These are phyloP conservation scores for Fraxinus anomala DNA, from an alignment of 257 asterid species.

Conservation along the genomic window DNA sequence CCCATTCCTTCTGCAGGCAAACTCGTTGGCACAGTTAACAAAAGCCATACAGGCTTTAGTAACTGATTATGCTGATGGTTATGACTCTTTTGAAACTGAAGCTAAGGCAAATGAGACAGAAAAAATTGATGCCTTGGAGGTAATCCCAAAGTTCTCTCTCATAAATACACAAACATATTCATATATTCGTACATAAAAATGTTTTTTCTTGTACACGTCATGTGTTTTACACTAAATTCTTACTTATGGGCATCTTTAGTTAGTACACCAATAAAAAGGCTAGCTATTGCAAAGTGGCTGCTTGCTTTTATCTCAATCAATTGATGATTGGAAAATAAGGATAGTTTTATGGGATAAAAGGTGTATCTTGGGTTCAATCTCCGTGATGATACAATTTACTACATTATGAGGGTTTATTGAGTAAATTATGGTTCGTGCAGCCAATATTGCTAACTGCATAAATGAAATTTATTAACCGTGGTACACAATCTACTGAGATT, in stretches of 20 bases:
- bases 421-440: not conserved
- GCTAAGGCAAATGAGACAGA: slow-evolving; percentile 68
- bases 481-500: slow-evolving; percentile 3
- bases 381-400: not conserved
- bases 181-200: not conserved
- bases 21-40: slow-evolving; percentile 62
- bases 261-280: not conserved
- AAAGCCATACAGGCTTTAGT: slow-evolving; percentile 65
- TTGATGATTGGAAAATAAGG: slow-evolving; percentile 7
- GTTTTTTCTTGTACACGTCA: slow-evolving; percentile 9
- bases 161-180: not conserved
- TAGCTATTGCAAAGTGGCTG: slow-evolving; percentile 16
- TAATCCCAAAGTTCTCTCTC: slow-evolving; percentile 29
- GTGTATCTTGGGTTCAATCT: not conserved
- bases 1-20: slow-evolving; percentile 52
- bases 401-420: not conserved
- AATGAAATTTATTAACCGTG: not conserved
- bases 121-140: slow-evolving; percentile 95
- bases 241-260: slow-evolving; percentile 9
- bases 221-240: slow-evolving; percentile 8
- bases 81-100: slow-evolving; percentile 60
- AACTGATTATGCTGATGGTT: slow-evolving; percentile 62
- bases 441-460: not conserved
- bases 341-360: slow-evolving; percentile 11
- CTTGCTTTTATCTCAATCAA: slow-evolving; percentile 1